Percentiles rank a stretch among this genome's conserved stretches.
Conservation (phyloP, 805 yeast genomes). For the Saitoella complicata region DNA sequence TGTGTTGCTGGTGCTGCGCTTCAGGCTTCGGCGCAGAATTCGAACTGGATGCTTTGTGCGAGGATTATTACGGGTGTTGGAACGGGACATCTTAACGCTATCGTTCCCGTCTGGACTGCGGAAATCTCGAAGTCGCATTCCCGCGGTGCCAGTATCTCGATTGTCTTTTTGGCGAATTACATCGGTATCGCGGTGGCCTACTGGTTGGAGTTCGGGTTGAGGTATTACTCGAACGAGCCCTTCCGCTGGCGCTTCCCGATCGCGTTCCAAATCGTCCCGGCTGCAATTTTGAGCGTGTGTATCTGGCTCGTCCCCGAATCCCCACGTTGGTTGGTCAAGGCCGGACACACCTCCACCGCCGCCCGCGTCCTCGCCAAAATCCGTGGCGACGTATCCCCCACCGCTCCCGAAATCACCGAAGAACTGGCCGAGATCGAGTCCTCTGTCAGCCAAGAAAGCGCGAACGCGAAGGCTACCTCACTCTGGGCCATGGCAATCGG, state of each 20-base stretch:
- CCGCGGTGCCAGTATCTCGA: constrained; percentile 36
- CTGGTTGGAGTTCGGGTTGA: constrained; percentile 53
- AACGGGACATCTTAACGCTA: constrained; percentile 15
- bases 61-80: constrained; percentile 30
- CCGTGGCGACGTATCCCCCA: not conserved
- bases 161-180: constrained; percentile 39
- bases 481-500: constrained; percentile 4
- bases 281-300: constrained; percentile 22
- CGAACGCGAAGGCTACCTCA: constrained; percentile 1
- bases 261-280: constrained; percentile 44
- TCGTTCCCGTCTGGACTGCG: constrained; percentile 59
- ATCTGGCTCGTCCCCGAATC: constrained; percentile 26
- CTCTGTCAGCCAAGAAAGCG: not conserved
- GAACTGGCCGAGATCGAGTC: constrained; percentile 21
- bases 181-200: constrained; percentile 57
- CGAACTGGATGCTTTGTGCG: constrained; percentile 47
- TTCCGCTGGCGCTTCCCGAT: constrained; percentile 40
- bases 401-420: constrained; percentile 23
- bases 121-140: constrained; percentile 47
- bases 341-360: constrained; percentile 52
- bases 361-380: constrained; percentile 2
- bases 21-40: constrained; percentile 29
- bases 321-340: constrained; percentile 22
- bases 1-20: constrained; percentile 30
- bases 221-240: constrained; percentile 23